These are phyloP conservation scores for Colletotrichum sp. DNA, from an alignment of 2,329 filamentous ascomycete species.

Conservation along the genomic window DNA sequence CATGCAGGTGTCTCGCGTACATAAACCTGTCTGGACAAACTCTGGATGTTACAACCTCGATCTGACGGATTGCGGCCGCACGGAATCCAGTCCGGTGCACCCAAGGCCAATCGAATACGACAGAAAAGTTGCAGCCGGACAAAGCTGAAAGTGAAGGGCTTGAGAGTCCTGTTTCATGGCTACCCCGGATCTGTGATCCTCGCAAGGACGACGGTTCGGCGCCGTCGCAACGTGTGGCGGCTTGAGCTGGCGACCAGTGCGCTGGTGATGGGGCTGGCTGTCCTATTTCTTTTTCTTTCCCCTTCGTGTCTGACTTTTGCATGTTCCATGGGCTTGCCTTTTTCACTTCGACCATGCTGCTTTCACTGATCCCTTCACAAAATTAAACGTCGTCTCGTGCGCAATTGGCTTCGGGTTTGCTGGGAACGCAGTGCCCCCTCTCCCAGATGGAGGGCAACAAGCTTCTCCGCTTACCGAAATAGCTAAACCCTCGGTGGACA, in stretches of 20 bases:
- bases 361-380: background rate
- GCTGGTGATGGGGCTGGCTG: background rate
- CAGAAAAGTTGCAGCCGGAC: background rate
- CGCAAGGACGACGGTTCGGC: background rate
- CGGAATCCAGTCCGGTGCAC: background rate
- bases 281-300: background rate
- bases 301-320: background rate
- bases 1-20: background rate
- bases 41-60: background rate
- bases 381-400: background rate
- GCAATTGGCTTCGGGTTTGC: background rate
- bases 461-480: slow-evolving; percentile 1
- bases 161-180: background rate
- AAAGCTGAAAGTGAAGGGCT: background rate
- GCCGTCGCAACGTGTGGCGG: background rate
- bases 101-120: background rate
- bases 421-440: background rate
- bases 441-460: background rate
- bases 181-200: background rate
- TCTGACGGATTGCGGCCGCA: background rate
- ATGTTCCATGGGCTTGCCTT: background rate
- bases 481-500: background rate
- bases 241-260: background rate
- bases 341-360: background rate
- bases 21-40: background rate